phyloP scores from a whole-genome alignment of 371 early-diverging fungal species.

The Mucor saturninus region DNA sequence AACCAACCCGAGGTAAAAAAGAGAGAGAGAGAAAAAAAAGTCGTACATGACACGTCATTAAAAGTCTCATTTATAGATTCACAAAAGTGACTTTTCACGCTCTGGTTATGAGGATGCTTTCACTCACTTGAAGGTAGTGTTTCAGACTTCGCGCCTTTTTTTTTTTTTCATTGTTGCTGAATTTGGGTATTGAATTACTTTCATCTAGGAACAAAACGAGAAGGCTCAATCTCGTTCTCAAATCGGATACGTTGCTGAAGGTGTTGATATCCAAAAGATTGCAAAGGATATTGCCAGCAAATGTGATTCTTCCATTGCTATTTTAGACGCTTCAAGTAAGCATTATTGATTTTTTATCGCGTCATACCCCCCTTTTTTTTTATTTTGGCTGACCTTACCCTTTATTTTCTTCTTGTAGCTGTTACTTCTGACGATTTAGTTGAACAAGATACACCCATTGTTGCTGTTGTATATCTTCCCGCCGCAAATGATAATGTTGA shows the following conservation, averaged over 20 bases:
- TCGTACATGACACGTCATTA: conserved; percentile 3
- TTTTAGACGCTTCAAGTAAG: conserved; percentile 41
- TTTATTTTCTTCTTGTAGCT: conserved; percentile 16
- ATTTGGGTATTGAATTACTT: background rate
- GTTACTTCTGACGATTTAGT: conserved; percentile 29
- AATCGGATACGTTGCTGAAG: conserved; percentile 41
- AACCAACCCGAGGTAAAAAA: conserved; percentile 52
- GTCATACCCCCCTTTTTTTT: background rate
- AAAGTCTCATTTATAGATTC: conserved; percentile 33
- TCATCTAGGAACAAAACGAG: conserved; percentile 30
- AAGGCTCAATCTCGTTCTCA: conserved; percentile 38
- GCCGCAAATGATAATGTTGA: conserved; percentile 25
- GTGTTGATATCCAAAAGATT: conserved; percentile 40
- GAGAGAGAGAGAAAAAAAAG: conserved; percentile 4
- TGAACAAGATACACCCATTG: conserved; percentile 22
- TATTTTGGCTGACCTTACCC: background rate
- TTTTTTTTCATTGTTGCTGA: background rate
- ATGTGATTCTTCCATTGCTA: conserved; percentile 38
- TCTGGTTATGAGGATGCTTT: conserved; percentile 36
- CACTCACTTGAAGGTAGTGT: conserved; percentile 37
- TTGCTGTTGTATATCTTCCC: conserved; percentile 41
- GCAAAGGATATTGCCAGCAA: conserved; percentile 34
- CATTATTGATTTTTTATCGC: background rate
- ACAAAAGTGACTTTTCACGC: conserved; percentile 41
- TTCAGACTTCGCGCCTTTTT: background rate